Percentiles rank a stretch among this genome's conserved stretches.
Evolutionary conservation across 768 basidiomycete species (phyloP).

Genomic region (Pisolithus tinctorius): DNA sequence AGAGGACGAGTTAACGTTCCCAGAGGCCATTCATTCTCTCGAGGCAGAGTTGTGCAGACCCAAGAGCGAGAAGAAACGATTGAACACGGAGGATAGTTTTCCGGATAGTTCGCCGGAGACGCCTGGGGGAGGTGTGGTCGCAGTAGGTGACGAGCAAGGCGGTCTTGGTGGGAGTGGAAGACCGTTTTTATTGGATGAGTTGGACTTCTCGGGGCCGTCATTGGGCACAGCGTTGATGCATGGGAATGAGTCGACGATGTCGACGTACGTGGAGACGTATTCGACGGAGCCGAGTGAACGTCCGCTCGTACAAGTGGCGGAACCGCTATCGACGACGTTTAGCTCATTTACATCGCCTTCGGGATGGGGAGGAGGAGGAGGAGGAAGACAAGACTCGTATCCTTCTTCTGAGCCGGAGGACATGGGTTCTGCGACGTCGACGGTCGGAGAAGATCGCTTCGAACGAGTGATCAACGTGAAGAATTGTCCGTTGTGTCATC

Average conservation of each 20-base stretch:
- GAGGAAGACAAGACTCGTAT: conserved; percentile 29
- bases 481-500: conserved; percentile 90
- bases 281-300: conserved; percentile 43
- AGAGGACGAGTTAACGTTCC: conserved; percentile 66
- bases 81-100: conserved; percentile 43
- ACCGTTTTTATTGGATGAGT: conserved; percentile 38
- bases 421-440: conserved; percentile 16
- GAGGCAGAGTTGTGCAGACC: conserved; percentile 80
- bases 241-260: conserved; percentile 23
- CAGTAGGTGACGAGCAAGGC: conserved; percentile 29
- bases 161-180: background rate
- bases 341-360: background rate
- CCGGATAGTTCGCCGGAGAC: conserved; percentile 48
- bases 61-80: conserved; percentile 58
- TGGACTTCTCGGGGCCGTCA: conserved; percentile 59
- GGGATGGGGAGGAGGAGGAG: background rate
- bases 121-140: conserved; percentile 11
- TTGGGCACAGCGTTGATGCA: conserved; percentile 17
- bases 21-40: conserved; percentile 77
- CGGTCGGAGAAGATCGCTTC: conserved; percentile 32
- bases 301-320: conserved; percentile 31
- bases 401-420: conserved; percentile 45
- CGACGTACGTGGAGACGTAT: conserved; percentile 14
- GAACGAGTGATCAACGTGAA: conserved; percentile 94
- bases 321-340: conserved; percentile 15